phyloP scores from a whole-genome alignment of 805 yeast species.

The Lipomyces orientalis region DNA sequence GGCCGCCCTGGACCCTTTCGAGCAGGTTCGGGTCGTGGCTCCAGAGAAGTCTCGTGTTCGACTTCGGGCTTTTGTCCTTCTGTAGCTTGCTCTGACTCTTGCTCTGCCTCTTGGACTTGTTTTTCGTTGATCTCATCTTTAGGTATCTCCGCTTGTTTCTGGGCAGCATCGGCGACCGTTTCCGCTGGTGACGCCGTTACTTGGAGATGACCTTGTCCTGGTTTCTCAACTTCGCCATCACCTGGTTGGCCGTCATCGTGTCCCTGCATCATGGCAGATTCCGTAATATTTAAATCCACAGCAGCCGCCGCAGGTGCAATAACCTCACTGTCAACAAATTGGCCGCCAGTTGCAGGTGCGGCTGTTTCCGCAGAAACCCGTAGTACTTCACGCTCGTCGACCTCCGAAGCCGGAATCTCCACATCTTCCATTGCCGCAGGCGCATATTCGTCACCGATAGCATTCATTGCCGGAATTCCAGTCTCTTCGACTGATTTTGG shows the following conservation, averaged over 20 bases:
- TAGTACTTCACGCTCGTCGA: slow-evolving; percentile 1
- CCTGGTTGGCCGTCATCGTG: not conserved
- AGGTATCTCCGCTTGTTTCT: slow-evolving; percentile 1
- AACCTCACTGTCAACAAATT: slow-evolving; percentile 3
- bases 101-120: not conserved
- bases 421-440: not conserved
- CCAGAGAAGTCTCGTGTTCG: slow-evolving; percentile 4
- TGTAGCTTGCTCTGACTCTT: slow-evolving; percentile 12
- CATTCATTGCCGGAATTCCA: not conserved
- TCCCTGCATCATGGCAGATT: not conserved
- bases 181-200: not conserved
- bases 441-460: not conserved
- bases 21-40: slow-evolving; percentile 13
- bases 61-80: not conserved
- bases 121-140: slow-evolving; percentile 2
- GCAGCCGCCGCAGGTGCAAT: not conserved
- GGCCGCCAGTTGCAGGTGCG: not conserved
- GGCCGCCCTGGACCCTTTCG: not conserved
- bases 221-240: not conserved
- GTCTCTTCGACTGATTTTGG: not conserved
- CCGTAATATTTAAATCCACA: not conserved
- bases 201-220: not conserved
- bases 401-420: slow-evolving; percentile 1
- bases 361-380: not conserved
- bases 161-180: slow-evolving; percentile 6